Percentiles rank a stretch among this genome's conserved stretches.
Conservation (phyloP, 768 basidiomycete genomes). For the Mycena metata region DNA sequence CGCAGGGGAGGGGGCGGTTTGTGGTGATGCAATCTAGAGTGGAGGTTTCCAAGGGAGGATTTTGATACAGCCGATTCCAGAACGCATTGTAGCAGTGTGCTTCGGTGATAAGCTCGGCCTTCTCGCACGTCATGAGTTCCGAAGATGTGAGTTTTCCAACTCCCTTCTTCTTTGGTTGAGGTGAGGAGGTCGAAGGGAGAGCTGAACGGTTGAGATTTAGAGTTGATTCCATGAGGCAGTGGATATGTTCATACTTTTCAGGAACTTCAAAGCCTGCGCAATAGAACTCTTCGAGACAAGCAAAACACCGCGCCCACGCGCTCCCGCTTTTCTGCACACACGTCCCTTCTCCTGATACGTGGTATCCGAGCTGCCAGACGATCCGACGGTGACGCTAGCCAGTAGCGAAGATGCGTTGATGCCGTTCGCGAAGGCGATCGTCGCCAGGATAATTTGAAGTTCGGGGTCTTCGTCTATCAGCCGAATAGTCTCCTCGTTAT, state of each 20-base stretch:
- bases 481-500: too few relatives aligned
- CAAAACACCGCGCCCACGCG: too few relatives aligned
- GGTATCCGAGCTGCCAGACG: not conserved
- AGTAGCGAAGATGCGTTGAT: not conserved
- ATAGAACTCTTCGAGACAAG: too few relatives aligned
- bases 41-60: not conserved
- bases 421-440: constrained; percentile 19
- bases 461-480: constrained; percentile 15
- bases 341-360: constrained; percentile 11
- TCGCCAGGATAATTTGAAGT: constrained; percentile 10
- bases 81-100: too few relatives aligned
- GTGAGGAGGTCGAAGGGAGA: not conserved
- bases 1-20: not conserved
- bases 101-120: too few relatives aligned
- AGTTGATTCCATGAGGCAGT: not conserved
- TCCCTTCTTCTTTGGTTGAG: not conserved
- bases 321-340: not conserved
- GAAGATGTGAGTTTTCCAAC: too few relatives aligned
- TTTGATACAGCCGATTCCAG: not conserved
- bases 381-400: not conserved
- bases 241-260: not conserved
- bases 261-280: too few relatives aligned
- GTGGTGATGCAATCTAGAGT: not conserved
- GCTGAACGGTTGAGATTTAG: not conserved
- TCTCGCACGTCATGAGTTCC: too few relatives aligned